Base-by-base conservation (phyloP, 441 rosid species). In the Macaranga tanarius region DNA sequence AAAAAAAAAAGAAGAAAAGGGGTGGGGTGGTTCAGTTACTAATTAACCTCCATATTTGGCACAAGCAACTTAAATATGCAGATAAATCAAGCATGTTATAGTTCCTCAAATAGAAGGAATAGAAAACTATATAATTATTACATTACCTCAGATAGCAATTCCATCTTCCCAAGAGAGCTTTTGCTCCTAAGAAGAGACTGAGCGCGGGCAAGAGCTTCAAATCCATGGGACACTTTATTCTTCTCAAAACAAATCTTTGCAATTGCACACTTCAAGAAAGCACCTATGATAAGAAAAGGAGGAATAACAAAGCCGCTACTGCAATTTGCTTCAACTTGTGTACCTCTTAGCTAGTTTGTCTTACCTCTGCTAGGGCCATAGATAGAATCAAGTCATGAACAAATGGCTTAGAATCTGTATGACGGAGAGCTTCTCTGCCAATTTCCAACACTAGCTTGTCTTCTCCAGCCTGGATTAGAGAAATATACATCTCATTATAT, bases 191-290 rank as follows among this genome's bases (percentile, higher is more conserved):
- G 91, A 79, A 92, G 86, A 81, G 83, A 79, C 40, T 95, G 99
- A 71, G 99, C 97, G 56, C 92, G 97, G 67, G 97, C 97, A 84
- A 95, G 96, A 80, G 99, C 98, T 84, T 92, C 99, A 83, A 95
- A 92, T 78, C 99, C 99, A 80, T 77, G 90, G 63, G 95, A 89
- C 62, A 92, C 90, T 82, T 87, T 91, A 83, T 85, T 90, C 88
- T 85, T 91, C 85, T 95, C 96, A 67, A 95, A 89, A 75, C 87
- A 85, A 84, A 68, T 80, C 85, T 91, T 92, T 48, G 99, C 98
- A 74, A 90, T 87, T 56, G 95, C 94, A 87, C 98, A 95, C 99
- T 95, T 88, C 87, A 91, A 85, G 88, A 86, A 83, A 89, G 86
- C 84, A 82, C 84, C 87, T 76, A 86, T 79, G 81, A 87, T 89